These are phyloP conservation scores for Aspergillus clavatus DNA, from an alignment of 2,329 filamentous ascomycete species.

Conservation along the genomic window DNA sequence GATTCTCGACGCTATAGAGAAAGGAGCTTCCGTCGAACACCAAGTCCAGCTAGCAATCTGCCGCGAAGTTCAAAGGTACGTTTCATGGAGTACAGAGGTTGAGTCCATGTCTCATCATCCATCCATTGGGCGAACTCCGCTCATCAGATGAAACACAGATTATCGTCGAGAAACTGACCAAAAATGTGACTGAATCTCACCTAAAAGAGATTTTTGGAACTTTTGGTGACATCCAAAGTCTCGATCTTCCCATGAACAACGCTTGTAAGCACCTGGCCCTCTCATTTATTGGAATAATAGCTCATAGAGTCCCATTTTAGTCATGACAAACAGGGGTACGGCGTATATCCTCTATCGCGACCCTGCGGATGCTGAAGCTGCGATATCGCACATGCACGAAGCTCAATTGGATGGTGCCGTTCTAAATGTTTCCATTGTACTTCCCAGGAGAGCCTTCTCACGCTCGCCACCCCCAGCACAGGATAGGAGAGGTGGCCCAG, in stretches of 20 bases:
- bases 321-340: slow-evolving; percentile 84
- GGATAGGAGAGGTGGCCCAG: slow-evolving; percentile 56
- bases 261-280: slow-evolving; percentile 57
- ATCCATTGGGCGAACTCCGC: background rate
- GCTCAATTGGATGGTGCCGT: slow-evolving; percentile 81
- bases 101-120: background rate
- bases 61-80: slow-evolving; percentile 37
- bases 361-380: slow-evolving; percentile 74
- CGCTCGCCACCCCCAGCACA: slow-evolving; percentile 69
- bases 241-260: slow-evolving; percentile 86
- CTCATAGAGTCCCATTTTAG: slow-evolving; percentile 42
- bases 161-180: slow-evolving; percentile 91
- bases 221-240: slow-evolving; percentile 78
- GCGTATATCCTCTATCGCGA: slow-evolving; percentile 84
- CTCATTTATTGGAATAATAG: slow-evolving; percentile 2
- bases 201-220: slow-evolving; percentile 85
- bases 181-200: slow-evolving; percentile 86
- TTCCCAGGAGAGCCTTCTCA: slow-evolving; percentile 78
- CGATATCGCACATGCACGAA: slow-evolving; percentile 96
- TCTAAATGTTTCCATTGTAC: slow-evolving; percentile 82
- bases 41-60: slow-evolving; percentile 18
- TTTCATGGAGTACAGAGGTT: too few species aligned
- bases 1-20: slow-evolving; percentile 36
- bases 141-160: slow-evolving; percentile 54
- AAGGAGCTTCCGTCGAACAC: slow-evolving; percentile 26